A percentile compares a stretch with the other conserved stretches of the same genome.
These are phyloP conservation scores for Senna siamea DNA, from an alignment of 306 rosid species.

Conservation along the genomic window DNA sequence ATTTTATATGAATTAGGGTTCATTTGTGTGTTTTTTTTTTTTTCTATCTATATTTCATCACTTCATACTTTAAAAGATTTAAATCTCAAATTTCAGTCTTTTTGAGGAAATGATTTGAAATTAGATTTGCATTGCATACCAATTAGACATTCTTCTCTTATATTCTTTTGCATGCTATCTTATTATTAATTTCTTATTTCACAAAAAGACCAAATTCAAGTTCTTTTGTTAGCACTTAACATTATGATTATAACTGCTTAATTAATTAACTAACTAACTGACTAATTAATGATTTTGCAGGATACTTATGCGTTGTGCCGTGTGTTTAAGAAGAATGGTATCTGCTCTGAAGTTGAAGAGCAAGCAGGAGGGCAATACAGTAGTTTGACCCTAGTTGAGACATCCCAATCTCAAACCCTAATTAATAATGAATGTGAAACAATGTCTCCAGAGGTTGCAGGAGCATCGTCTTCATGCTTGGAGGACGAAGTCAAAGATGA, in stretches of 20 bases:
- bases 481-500: constrained; percentile 90
- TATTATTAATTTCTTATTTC: too few relatives aligned
- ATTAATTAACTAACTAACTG: too few relatives aligned
- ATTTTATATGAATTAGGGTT: too few relatives aligned
- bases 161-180: too few relatives aligned
- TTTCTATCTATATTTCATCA: too few relatives aligned
- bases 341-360: constrained; percentile 76
- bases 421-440: constrained; percentile 71
- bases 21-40: too few relatives aligned
- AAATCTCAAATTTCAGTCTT: too few relatives aligned
- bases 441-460: constrained; percentile 69
- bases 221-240: not conserved
- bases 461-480: constrained; percentile 59
- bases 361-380: constrained; percentile 64
- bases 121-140: not conserved
- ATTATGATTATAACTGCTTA: too few relatives aligned
- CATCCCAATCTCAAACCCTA: constrained; percentile 58
- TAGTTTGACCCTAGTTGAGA: constrained; percentile 52
- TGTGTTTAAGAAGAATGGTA: constrained; percentile 94
- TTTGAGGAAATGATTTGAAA: not conserved
- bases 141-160: not conserved
- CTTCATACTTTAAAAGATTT: too few relatives aligned
- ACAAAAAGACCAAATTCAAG: not conserved
- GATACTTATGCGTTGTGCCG: constrained; percentile 91
- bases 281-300: constrained; percentile 49